Evolutionary conservation across 345 rosid genomes (phyloP).

Genomic region (Brassica carinata): DNA sequence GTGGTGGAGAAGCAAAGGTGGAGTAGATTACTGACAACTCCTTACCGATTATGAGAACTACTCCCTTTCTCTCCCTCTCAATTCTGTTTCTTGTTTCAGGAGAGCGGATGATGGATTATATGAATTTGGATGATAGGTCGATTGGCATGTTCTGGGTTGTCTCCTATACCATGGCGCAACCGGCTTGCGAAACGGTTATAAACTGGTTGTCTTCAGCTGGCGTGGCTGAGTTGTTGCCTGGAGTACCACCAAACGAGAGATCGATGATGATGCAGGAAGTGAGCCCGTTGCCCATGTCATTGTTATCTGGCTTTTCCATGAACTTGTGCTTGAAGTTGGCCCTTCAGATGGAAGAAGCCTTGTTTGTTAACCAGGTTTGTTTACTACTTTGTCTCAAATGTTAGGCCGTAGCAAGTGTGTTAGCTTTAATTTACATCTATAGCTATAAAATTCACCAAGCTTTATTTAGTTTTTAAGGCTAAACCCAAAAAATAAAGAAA

Average conservation of each 20-base stretch:
- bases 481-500: no score
- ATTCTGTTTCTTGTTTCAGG: constrained; percentile 53
- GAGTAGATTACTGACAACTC: not conserved
- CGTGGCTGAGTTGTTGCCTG: constrained; percentile 65
- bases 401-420: no score
- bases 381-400: constrained; percentile 21
- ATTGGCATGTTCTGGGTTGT: constrained; percentile 99
- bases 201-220: constrained; percentile 87
- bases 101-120: constrained; percentile 89
- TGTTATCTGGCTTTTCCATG: constrained; percentile 88
- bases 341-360: constrained; percentile 78
- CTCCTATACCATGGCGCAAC: constrained; percentile 93
- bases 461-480: no score
- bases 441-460: no score
- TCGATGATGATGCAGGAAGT: constrained; percentile 85
- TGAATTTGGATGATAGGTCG: constrained; percentile 97
- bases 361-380: constrained; percentile 84
- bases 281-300: constrained; percentile 86
- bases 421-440: no score
- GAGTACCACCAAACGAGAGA: constrained; percentile 75
- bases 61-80: constrained; percentile 14
- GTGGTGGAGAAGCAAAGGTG: constrained; percentile 99
- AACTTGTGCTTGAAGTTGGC: constrained; percentile 81
- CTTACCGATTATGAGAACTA: constrained; percentile 5
- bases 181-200: constrained; percentile 82